A percentile compares a stretch with the other conserved stretches of the same genome.
Conservation (phyloP, 768 basidiomycete genomes). For the Lactarius trivialis region DNA sequence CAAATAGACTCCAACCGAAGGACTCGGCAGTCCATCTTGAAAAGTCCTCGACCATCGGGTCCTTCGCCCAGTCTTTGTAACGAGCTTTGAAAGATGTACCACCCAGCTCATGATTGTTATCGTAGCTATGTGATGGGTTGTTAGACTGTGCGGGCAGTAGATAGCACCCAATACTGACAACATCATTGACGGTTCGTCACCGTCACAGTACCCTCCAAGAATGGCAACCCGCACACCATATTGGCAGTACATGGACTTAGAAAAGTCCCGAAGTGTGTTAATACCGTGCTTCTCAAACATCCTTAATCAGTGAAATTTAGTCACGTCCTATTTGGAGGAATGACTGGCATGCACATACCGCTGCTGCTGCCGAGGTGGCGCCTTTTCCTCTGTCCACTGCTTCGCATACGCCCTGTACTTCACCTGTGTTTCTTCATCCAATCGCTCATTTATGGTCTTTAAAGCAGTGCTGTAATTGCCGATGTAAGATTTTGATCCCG, state of each 20-base stretch:
- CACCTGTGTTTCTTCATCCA: not conserved
- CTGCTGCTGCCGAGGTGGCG: not conserved
- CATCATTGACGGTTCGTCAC: too few relatives aligned
- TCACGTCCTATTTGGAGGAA: too few relatives aligned
- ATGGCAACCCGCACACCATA: too few relatives aligned
- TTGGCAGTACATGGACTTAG: too few relatives aligned
- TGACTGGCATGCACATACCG: not conserved
- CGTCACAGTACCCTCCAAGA: too few relatives aligned
- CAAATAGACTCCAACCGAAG: not conserved
- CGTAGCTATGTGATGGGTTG: too few relatives aligned
- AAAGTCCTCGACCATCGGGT: not conserved
- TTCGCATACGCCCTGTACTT: not conserved
- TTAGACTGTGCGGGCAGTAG: too few relatives aligned
- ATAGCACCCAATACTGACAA: too few relatives aligned
- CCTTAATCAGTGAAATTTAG: too few relatives aligned
- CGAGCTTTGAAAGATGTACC: not conserved
- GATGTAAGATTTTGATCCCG: not conserved
- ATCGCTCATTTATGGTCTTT: not conserved
- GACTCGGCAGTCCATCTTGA: not conserved
- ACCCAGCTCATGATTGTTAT: not conserved
- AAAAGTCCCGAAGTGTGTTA: too few relatives aligned
- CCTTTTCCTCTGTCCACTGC: not conserved
- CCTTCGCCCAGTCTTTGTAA: not conserved
- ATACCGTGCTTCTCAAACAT: too few relatives aligned
- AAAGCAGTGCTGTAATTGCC: not conserved